Conservation (phyloP, 805 yeast genomes). For the Nakazawaea siamensis region DNA sequence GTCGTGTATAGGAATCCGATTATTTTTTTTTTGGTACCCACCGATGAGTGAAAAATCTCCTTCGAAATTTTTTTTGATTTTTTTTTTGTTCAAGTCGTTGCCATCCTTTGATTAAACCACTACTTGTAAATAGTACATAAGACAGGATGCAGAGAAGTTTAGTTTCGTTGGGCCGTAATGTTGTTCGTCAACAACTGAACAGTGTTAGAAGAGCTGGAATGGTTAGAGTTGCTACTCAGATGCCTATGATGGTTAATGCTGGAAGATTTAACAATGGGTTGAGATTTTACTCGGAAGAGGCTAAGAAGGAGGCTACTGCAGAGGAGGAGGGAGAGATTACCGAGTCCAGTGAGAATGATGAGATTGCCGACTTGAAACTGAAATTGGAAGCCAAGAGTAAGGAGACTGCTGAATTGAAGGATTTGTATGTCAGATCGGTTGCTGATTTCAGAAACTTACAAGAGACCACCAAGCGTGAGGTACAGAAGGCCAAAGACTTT, state of each 20-base stretch:
- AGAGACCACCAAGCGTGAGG: conserved; percentile 81
- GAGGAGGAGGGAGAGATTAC: conserved; percentile 15
- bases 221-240: too few relatives aligned
- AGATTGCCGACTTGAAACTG: conserved; percentile 33
- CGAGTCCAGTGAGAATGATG: conserved; percentile 16
- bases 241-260: too few relatives aligned
- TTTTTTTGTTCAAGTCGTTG: neutral
- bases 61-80: too few relatives aligned
- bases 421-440: conserved; percentile 70
- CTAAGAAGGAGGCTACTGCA: conserved; percentile 13
- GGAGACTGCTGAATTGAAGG: conserved; percentile 76
- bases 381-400: conserved; percentile 56
- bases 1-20: too few relatives aligned
- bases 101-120: neutral
- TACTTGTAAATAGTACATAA: too few relatives aligned
- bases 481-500: conserved; percentile 80
- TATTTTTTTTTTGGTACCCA: too few relatives aligned
- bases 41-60: too few relatives aligned
- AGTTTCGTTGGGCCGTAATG: neutral
- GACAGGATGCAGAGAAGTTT: neutral
- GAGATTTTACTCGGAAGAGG: conserved; percentile 20
- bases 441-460: conserved; percentile 93
- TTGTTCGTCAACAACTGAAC: neutral
- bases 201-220: neutral
- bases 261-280: too few relatives aligned